Evolutionary conservation across 2,329 filamentous ascomycete genomes (phyloP), one percentile per base, ranked within the genome.

Genomic region (Aspergillus transmontanensis): DNA sequence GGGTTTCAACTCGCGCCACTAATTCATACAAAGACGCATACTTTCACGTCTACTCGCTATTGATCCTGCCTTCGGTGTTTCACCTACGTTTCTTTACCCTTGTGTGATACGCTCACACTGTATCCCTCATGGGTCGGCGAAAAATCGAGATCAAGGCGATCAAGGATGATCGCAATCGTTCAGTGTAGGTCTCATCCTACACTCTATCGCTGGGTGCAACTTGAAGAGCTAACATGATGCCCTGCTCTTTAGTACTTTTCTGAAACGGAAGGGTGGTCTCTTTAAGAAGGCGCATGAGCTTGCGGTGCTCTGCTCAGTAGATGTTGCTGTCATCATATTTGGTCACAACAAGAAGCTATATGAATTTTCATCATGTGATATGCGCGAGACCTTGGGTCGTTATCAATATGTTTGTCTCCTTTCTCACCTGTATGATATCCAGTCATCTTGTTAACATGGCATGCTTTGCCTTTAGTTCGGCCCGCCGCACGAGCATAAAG

Each of bases 101-200:
- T 59, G 60, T 60, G 58, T 64, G 58, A 68, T 63, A 58, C 65
- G 58, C 57, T 56, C 61, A 61, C 54, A 66, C 62, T 59, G 30
- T 50, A 56, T 62, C 60, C 62, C 63, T 63, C 59, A 99, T 99
- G 95, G 95, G 95, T 79, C 90, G 95, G 80, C 89, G 95, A 86
- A 99, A 99, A 88, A 99, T 99, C 78, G 95, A 98, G 84, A 98
- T 99, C 85, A 97, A 97, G 83, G 93, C 94, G 72, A 98, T 98
- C 86, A 97, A 97, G 82, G 94, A 97, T 88, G 94, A 97, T 81
- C 89, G 94, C 75, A 97, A 97, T 78, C 93, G 94, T 78, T 97
- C 94, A 74, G 94, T 97, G 94, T 97, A 93, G 81, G 92, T 84
- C 30, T 45, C 28, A 34, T 3, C 41, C 7, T 4, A 43, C 26